Base-by-base conservation (phyloP, 257 asterid genomes). In the Ballota nigra region DNA sequence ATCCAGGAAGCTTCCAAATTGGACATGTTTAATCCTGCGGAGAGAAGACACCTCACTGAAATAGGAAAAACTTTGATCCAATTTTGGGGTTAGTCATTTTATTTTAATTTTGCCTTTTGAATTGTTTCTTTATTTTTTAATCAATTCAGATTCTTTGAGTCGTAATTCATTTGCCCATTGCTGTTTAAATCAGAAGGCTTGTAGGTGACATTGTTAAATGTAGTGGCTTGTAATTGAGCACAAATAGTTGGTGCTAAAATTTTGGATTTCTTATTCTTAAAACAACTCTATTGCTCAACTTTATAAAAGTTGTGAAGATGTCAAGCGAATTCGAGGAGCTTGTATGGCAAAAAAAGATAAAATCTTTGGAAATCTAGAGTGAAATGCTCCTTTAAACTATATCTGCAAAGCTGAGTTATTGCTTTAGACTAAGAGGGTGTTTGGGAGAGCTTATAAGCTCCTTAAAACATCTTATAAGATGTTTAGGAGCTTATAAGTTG, bases 1-100 rank as follows among this genome's bases (percentile, higher is more conserved):
- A 70, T 86, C 71, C 96, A 86, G 81, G 96, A 89, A 80, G 87
- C 90, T 19, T 71, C 80, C 38, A 82, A 82, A 55, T 64, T 69
- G 76, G 90, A 85, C 52, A 75, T 77, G 26, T 83, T 81, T 53
- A 83, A 71, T 75, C 82, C 88, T 66, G 81, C 89, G 43, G 96
- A 89, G 68, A 87, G 91, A 80, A 91, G 86, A 71, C 85, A 80
- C 75, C 68, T 85, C 58, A 71, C 79, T 69, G 95, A 91, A 18
- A 83, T 91, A 63, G 90, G 90, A 56, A 83, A 75, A 74, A 55
- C 76, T 22, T 62, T 93, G 83, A 88, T 80, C 74, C 96, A 84
- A 60, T 75, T 82, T 43, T 93, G 95, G 96, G 96, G 91, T 90
- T 79, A 91, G 96, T 72, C 66, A 20, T 51, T 63, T 56, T 74